Evolutionary conservation across 2,329 filamentous ascomycete species (phyloP), one percentile per base, ranked within the genome.

Genomic region (Nigrospora sphaerica): DNA sequence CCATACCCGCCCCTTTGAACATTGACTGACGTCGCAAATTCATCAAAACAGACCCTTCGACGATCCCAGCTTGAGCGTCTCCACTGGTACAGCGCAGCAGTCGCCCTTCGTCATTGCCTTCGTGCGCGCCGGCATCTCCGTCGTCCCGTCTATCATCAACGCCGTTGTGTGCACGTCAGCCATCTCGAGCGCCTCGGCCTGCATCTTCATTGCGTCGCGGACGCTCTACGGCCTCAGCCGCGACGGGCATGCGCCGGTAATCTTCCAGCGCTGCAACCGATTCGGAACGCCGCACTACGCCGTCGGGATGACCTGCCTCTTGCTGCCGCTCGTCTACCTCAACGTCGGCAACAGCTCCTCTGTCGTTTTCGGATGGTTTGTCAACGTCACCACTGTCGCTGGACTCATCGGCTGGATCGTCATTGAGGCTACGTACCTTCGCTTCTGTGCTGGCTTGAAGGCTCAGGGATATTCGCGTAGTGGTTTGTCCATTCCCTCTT

Each of bases 221-320:
- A 74, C 73, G 48, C 64, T 82, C 7, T 76, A 77, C 53, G 77
- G 77, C 28, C 66, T 82, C 19, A 73, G 74, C 0, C 62, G 74
- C 37, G 75, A 77, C 48, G 72, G 74, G 18, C 71, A 77, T 52
- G 76, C 75, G 0, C 77, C 60, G 45, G 65, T 53, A 40, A 42
- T 80, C 45, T 64, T 80, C 32, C 66, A 67, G 2, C 69, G 65
- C 47, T 78, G 74, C 57, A 80, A 74, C 3, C 69, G 62, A 42
- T 62, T 62, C 28, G 78, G 78, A 23, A 75, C 85, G 2, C 82
- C 82, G 0, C 72, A 81, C 52, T 81, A 81, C 59, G 79, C 74
- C 52, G 59, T 79, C 28, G 74, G 77, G 1, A 71, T 84, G 50
- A 52, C 72, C 2, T 78, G 85, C 56, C 72, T 76, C 3, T 37